Evolutionary conservation across 495 filamentous ascomycete genomes (phyloP), one percentile per base, ranked within the genome.

Genomic region (Ramalina peruviana): DNA sequence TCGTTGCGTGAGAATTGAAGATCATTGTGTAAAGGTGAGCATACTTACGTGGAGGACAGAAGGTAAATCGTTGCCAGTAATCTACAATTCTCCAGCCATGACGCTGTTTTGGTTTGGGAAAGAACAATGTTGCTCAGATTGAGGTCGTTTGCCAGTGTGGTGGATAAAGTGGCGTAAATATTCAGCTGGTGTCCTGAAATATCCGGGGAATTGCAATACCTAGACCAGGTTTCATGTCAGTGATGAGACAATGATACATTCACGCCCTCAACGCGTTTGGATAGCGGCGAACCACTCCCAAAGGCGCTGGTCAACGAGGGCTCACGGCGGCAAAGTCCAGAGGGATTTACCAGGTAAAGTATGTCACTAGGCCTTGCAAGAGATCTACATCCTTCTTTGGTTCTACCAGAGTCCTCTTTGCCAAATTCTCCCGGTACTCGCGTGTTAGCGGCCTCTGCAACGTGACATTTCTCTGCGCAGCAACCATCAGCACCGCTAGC

Each of bases 331-430:
- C 30, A 33, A 33, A 6, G 30, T 33, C 9, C 9, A 7, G 12
- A 33, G 30, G 9, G 49, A 38, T 50, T 46, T 46, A 61, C 60
- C 60, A 62, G 19, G 53, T 50, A 40, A 62, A 45, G 23, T 62
- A 44, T n/a, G 57, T 44, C 26, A 61, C 45, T 36, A 62, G 47
- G 21, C 60, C 58, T 46, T 61, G 56, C 10, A 62, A 54, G 12
- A 58, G 53, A 44, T 62, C 60, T 37, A 62, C 20, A 44, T 59
- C 47, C 44, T 59, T 59, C 16, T 58, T 47, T 15, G 33, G 51
- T 36, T 58, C 51, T 16, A 62, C 42, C 40, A 61, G 33, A 3
- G 55, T 46, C 23, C 47, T 52, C 40, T 47, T 20, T 19, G 43
- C 55, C 11, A 59, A 23, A 38, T 23, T 27, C 23, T 62, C 40